Evolutionary conservation across 345 rosid species (phyloP), one percentile per base, ranked within the genome.

Genomic region (Camelina hispida): DNA sequence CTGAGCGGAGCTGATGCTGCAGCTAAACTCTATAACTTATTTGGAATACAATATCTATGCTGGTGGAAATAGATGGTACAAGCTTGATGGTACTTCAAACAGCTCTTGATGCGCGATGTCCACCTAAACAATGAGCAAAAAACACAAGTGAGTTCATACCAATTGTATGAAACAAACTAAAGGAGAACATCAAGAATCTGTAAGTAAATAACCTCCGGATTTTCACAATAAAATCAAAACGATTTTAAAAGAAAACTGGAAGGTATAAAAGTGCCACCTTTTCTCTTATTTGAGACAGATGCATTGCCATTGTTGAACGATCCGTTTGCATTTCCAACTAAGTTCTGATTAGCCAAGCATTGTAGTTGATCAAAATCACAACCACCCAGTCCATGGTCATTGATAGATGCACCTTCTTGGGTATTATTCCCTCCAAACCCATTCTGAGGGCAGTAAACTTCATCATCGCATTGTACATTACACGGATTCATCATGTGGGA

Each of bases 401-500:
- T 83, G 34, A 86, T 30, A 4, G 53, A 62, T 9, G 60, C 66
- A 70, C 75, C 91, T 75, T 81, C 97, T 61, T 80, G 89, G 60
- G n/a, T n/a, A n/a, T 77, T 71, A 57, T 77, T 83, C 25, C 82
- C 91, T 18, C 85, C 89, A 53, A 54, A 40, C 13, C 81, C 88
- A 25, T 89, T 83, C 48, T 78, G 91, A 72, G 80, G 87, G 74
- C 98, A 93, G 68, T 87, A 84, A 71, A 78, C 87, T 65, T 85
- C 91, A 80, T 87, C 93, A 68, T 74, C 81, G 52, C 99, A 95
- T 68, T 82, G 88, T 69, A 87, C 74, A 47, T 87, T 89, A 83
- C 98, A 95, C 5, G 98, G 88, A 80, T 89, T 90, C 90, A 90
- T 83, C 85, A 87, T 81, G 73, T 83, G 84, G 5, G 90, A 82